A percentile compares a stretch with the other conserved stretches of the same genome.
These are phyloP conservation scores for Penicillium sp. DNA, from an alignment of 2,329 filamentous ascomycete genomes.

Conservation along the genomic window DNA sequence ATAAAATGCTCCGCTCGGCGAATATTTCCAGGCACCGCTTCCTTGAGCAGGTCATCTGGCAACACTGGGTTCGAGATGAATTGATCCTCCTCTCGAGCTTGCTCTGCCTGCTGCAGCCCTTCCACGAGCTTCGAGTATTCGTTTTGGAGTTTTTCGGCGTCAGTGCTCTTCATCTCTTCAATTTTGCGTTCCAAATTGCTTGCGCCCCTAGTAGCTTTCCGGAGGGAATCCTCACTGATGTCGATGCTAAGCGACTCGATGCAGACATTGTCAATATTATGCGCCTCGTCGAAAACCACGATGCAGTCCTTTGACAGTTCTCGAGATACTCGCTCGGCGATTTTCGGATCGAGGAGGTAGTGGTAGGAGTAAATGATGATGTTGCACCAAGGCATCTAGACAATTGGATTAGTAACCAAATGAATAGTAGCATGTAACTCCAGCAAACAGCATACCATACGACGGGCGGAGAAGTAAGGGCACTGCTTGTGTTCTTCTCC, in stretches of 20 bases:
- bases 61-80: slow-evolving; percentile 96
- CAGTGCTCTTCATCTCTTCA: slow-evolving; percentile 88
- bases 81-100: slow-evolving; percentile 84
- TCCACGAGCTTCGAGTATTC: slow-evolving; percentile 96
- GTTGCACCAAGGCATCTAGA: slow-evolving; percentile 94
- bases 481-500: slow-evolving; percentile 96
- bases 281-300: slow-evolving; percentile 95
- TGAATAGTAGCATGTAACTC: neutral
- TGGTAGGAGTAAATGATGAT: slow-evolving; percentile 99
- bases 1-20: slow-evolving; percentile 93
- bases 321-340: slow-evolving; percentile 88
- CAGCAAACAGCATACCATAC: slow-evolving; percentile 63
- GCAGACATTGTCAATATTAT: slow-evolving; percentile 99
- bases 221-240: slow-evolving; percentile 87
- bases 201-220: slow-evolving; percentile 84
- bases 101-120: slow-evolving; percentile 79
- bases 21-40: slow-evolving; percentile 95
- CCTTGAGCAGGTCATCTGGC: slow-evolving; percentile 87
- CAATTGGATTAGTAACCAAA: slow-evolving; percentile 18
- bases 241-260: slow-evolving; percentile 97
- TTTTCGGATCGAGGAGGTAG: slow-evolving; percentile 95
- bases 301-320: slow-evolving; percentile 98
- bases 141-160: slow-evolving; percentile 87
- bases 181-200: slow-evolving; percentile 88
- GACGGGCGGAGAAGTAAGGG: slow-evolving; percentile 89